These are phyloP conservation scores for Fagus sylvatica DNA, from an alignment of 306 rosid genomes.

Conservation along the genomic window DNA sequence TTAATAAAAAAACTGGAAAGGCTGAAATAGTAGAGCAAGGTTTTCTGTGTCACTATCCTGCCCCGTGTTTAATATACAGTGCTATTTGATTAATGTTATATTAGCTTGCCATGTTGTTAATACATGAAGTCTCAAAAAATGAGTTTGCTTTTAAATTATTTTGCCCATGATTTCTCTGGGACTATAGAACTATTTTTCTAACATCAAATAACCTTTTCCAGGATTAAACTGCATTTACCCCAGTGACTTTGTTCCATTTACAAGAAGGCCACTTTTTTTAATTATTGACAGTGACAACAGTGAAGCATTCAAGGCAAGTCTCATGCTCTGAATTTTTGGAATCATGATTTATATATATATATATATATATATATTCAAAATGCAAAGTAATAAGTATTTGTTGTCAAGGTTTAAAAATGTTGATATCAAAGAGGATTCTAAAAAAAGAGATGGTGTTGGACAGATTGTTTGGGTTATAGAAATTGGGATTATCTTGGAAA, in stretches of 20 bases:
- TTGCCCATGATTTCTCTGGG: conserved; percentile 10
- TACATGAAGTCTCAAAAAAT: background rate
- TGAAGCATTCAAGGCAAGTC: conserved; percentile 86
- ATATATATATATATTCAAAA: conserved; percentile 5
- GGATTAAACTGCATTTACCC: conserved; percentile 84
- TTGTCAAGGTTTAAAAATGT: background rate
- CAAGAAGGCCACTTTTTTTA: conserved; percentile 87
- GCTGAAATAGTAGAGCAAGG: background rate
- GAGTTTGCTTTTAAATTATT: background rate
- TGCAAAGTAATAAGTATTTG: background rate
- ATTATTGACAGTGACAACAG: conserved; percentile 79
- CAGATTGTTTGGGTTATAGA: background rate
- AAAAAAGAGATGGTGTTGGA: background rate
- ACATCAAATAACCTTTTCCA: conserved; percentile 40
- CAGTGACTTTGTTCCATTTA: conserved; percentile 81
- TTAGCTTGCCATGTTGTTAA: background rate
- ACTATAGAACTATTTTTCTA: conserved; percentile 31
- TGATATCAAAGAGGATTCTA: background rate
- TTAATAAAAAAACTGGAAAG: background rate
- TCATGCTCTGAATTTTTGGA: conserved; percentile 15
- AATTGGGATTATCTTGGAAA: background rate
- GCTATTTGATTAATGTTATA: background rate
- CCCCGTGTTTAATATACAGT: background rate
- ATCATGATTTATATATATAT: conserved; percentile 4
- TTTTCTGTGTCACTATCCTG: background rate